Evolutionary conservation across 306 rosid species (phyloP).

Genomic region (Cicer bijugum): DNA sequence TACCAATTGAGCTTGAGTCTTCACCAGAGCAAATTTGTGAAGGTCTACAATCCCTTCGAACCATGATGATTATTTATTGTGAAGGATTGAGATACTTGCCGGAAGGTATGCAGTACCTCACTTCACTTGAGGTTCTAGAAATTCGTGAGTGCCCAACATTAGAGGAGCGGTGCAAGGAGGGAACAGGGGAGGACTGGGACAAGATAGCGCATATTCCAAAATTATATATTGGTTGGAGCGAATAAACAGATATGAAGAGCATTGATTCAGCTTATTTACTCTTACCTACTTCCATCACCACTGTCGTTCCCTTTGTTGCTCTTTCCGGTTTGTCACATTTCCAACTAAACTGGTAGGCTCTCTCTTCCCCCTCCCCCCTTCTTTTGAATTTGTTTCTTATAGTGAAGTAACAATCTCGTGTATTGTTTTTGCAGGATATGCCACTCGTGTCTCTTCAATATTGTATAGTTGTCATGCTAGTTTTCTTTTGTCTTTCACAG

Average conservation of each 20-base stretch:
- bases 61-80: accelerated
- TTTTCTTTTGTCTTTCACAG: no score
- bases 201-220: slow-evolving; percentile 4
- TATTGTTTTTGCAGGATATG: no score
- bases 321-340: neutral
- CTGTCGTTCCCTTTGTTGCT: neutral
- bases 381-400: neutral
- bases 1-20: neutral
- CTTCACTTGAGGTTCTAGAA: neutral
- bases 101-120: neutral
- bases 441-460: no score
- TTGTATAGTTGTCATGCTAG: no score
- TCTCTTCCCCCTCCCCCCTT: neutral
- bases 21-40: neutral
- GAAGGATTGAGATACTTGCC: slow-evolving; percentile 1
- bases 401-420: neutral
- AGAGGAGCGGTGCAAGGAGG: neutral
- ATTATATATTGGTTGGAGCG: neutral
- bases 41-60: neutral
- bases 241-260: no score
- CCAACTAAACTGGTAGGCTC: neutral
- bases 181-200: neutral
- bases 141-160: neutral
- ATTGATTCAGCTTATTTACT: no score
- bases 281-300: neutral